Percentiles rank a stretch among this genome's conserved stretches.
Evolutionary conservation across 192 early-diverging fungal species (phyloP).

Genomic region (Umbelopsis isabellina): DNA sequence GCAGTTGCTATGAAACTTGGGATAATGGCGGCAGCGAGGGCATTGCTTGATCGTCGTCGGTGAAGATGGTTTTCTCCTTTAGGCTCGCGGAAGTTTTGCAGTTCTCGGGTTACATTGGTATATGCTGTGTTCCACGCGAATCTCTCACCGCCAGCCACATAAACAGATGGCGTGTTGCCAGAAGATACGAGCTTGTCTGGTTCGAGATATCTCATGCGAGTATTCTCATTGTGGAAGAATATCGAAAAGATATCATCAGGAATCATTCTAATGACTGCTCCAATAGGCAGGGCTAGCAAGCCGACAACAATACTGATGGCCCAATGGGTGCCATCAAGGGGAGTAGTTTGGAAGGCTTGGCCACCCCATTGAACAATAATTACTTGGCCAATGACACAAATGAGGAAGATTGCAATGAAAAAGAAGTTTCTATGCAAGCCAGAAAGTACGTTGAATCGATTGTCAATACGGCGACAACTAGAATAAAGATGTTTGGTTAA

Average conservation of each 20-base stretch:
- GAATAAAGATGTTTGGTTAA: slow-evolving; percentile 6
- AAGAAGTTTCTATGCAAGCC: slow-evolving; percentile 76
- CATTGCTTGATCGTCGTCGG: slow-evolving; percentile 18
- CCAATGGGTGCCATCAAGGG: slow-evolving; percentile 78
- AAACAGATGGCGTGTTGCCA: slow-evolving; percentile 20
- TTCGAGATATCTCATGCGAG: slow-evolving; percentile 35
- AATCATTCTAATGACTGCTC: slow-evolving; percentile 82
- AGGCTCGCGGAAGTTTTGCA: slow-evolving; percentile 12
- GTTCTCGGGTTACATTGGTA: slow-evolving; percentile 37
- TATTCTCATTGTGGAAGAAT: slow-evolving; percentile 36
- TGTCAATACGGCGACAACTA: slow-evolving; percentile 73
- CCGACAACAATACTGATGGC: slow-evolving; percentile 80
- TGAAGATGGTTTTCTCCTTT: slow-evolving; percentile 12
- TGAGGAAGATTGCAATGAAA: slow-evolving; percentile 79
- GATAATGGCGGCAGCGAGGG: slow-evolving; percentile 41
- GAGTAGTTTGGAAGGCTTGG: slow-evolving; percentile 77
- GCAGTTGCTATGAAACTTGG: slow-evolving; percentile 46
- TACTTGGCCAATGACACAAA: slow-evolving; percentile 77
- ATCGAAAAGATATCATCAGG: slow-evolving; percentile 66
- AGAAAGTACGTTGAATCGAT: slow-evolving; percentile 86
- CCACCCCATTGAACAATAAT: slow-evolving; percentile 93
- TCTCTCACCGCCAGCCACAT: slow-evolving; percentile 41
- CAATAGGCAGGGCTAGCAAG: slow-evolving; percentile 79
- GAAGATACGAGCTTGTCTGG: slow-evolving; percentile 25
- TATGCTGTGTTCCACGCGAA: slow-evolving; percentile 53